These are phyloP conservation scores for Chamaecrista fasciculata DNA, from an alignment of 306 rosid genomes.

Conservation along the genomic window DNA sequence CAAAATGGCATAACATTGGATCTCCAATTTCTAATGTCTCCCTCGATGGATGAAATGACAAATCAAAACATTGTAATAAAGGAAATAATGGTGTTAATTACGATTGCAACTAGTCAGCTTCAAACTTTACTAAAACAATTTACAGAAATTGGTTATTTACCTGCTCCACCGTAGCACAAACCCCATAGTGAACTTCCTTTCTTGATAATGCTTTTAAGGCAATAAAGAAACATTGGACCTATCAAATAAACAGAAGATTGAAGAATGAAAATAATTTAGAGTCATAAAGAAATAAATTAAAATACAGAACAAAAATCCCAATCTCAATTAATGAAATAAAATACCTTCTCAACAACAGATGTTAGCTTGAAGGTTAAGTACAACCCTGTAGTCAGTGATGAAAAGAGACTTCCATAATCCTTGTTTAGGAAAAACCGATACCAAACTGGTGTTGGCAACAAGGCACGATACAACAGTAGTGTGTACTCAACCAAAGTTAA, in stretches of 20 bases:
- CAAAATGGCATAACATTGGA: neutral
- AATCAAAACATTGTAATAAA: neutral
- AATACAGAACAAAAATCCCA: conserved; percentile 20
- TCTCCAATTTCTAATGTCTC: neutral
- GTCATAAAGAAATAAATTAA: conserved; percentile 15
- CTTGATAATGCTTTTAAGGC: conserved; percentile 64
- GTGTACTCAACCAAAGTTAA: conserved; percentile 75
- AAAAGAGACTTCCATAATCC: conserved; percentile 83
- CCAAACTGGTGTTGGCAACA: conserved; percentile 91
- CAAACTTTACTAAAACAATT: conserved; percentile 19
- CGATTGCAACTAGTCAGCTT: conserved; percentile 7
- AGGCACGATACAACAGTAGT: conserved; percentile 72
- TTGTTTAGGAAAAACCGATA: conserved; percentile 82
- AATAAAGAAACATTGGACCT: conserved; percentile 67
- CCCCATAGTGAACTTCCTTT: conserved; percentile 75
- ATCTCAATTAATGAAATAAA: conserved; percentile 18
- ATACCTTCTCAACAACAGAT: conserved; percentile 78
- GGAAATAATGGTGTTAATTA: neutral
- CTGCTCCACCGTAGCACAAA: conserved; percentile 82
- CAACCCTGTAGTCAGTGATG: conserved; percentile 82
- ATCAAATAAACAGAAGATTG: conserved; percentile 22
- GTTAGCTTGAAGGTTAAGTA: conserved; percentile 89
- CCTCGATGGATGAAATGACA: neutral
- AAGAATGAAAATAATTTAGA: conserved; percentile 4
- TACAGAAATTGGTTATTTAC: conserved; percentile 33